Evolutionary conservation across 495 filamentous ascomycete genomes (phyloP).

Genomic region (Pseudotulostoma volvatum): DNA sequence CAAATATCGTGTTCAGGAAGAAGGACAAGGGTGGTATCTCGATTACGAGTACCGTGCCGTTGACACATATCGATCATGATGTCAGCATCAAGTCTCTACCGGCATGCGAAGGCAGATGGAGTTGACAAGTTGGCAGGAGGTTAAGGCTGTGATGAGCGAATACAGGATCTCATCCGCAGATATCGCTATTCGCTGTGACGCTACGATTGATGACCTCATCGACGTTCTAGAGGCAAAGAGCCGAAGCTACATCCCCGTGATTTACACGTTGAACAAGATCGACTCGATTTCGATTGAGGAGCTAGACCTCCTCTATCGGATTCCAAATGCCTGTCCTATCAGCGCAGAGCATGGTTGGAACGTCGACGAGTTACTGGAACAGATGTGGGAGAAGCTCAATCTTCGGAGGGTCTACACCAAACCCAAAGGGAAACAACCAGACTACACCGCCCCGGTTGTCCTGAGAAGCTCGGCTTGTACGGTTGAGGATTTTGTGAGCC

Average conservation of each 20-base stretch:
- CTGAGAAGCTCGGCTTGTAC: conserved; percentile 66
- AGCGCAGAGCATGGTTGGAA: conserved; percentile 98
- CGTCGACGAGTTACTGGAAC: conserved; percentile 86
- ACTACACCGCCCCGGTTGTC: conserved; percentile 86
- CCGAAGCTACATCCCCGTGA: conserved; percentile 89
- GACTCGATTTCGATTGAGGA: conserved; percentile 97
- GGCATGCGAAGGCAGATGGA: not conserved
- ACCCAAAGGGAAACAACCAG: conserved; percentile 86
- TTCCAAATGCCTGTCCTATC: conserved; percentile 91
- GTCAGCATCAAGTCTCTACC: conserved; percentile 20
- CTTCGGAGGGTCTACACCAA: conserved; percentile 92
- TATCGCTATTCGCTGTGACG: conserved; percentile 95
- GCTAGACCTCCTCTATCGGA: conserved; percentile 86
- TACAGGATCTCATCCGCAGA: conserved; percentile 95
- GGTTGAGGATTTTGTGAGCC: conserved; percentile 89
- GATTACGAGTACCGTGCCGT: conserved; percentile 80
- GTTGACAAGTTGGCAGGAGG: conserved; percentile 43
- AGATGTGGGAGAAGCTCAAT: conserved; percentile 96
- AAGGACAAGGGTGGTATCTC: conserved; percentile 96
- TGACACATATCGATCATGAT: conserved; percentile 84
- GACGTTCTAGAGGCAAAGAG: conserved; percentile 92
- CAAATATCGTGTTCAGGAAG: conserved; percentile 96
- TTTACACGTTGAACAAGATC: conserved; percentile 98
- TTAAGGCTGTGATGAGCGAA: conserved; percentile 92
- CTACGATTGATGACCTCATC: conserved; percentile 80